These are phyloP conservation scores for Daedalea quercina DNA, from an alignment of 768 basidiomycete genomes.

Conservation along the genomic window DNA sequence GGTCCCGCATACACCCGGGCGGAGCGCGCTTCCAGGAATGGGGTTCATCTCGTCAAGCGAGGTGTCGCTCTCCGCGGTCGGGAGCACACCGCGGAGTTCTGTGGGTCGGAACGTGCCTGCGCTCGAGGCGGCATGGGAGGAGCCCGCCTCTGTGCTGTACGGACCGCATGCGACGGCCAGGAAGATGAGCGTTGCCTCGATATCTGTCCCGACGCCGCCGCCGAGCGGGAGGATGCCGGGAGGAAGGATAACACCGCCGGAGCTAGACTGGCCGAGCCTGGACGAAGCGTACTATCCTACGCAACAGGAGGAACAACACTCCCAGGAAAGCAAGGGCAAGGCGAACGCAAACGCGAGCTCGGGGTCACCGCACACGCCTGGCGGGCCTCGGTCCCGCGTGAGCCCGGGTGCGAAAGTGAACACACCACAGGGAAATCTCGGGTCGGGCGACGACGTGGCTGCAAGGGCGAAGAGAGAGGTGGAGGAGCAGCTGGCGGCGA, in stretches of 20 bases:
- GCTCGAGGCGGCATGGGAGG: neutral
- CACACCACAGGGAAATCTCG: neutral
- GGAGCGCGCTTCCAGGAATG: too few species aligned
- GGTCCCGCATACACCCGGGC: neutral
- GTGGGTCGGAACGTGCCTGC: neutral
- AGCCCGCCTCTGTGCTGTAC: neutral
- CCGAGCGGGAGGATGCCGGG: neutral
- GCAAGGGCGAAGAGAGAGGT: neutral
- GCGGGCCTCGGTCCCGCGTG: neutral
- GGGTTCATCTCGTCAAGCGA: neutral
- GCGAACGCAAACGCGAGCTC: too few species aligned
- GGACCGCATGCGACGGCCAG: neutral
- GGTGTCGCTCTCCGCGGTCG: neutral
- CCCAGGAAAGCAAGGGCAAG: too few species aligned
- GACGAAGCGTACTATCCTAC: neutral
- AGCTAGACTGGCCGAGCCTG: neutral
- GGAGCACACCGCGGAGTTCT: neutral
- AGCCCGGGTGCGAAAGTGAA: neutral
- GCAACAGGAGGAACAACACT: neutral
- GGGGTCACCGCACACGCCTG: neutral
- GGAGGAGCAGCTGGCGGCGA: constrained; percentile 47
- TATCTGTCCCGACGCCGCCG: neutral
- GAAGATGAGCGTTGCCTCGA: neutral
- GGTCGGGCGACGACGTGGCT: neutral
- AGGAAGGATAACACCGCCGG: neutral